These are phyloP conservation scores for Pleodorina starrii DNA, from an alignment of 139 green algal genomes.

Conservation along the genomic window DNA sequence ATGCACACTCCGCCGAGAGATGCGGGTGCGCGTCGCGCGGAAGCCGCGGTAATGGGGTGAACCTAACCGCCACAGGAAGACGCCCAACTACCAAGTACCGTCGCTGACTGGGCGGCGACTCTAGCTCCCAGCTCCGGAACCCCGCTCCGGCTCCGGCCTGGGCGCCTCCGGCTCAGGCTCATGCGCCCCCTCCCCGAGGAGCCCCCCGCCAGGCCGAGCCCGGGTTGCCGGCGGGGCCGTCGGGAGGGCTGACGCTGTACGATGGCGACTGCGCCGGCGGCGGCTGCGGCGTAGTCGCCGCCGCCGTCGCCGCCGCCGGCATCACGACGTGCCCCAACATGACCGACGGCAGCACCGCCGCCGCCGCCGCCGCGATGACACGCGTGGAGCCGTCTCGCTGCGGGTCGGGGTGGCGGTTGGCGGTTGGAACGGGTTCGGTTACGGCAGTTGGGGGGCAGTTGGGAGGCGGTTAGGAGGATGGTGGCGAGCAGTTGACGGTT, in stretches of 20 bases:
- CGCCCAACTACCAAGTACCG: too few relatives aligned
- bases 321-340: background rate
- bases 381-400: background rate
- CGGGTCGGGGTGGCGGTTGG: background rate
- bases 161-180: too few relatives aligned
- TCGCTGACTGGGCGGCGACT: too few relatives aligned
- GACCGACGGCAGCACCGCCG: constrained; percentile 3
- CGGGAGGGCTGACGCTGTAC: background rate
- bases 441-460: background rate
- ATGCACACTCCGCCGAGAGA: too few relatives aligned
- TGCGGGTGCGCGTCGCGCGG: too few relatives aligned
- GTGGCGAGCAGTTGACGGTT: too few relatives aligned
- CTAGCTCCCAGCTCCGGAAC: too few relatives aligned
- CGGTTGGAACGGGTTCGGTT: background rate
- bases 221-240: too few relatives aligned
- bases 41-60: too few relatives aligned
- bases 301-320: background rate
- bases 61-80: too few relatives aligned
- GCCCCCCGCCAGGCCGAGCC: background rate
- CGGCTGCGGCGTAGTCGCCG: background rate
- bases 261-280: background rate
- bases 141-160: too few relatives aligned
- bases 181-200: background rate
- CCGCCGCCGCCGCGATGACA: background rate
- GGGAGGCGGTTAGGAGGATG: too few relatives aligned